Evolutionary conservation across 192 early-diverging fungal genomes (phyloP), one percentile per base, ranked within the genome.

Genomic region (Umbelopsis sp.): DNA sequence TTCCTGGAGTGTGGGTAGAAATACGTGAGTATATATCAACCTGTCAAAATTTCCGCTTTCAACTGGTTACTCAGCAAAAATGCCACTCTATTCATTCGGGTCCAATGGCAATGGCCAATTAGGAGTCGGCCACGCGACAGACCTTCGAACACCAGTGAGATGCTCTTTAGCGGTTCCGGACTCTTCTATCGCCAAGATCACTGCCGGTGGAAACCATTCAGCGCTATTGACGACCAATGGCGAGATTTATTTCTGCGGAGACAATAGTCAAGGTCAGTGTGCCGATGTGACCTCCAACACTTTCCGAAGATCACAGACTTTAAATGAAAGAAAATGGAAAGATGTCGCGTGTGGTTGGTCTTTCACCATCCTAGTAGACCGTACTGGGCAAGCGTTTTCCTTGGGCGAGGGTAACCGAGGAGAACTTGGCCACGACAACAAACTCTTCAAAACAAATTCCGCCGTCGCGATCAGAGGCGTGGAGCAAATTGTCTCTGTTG

Each of bases 131-230:
- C 76, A 78, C 32, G 51, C 69, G 36, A 68, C 76, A 26, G 91
- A 92, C 38, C 68, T 76, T 20, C 53, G 45, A 34, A 62, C 38
- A 51, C 74, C 66, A 0, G 25, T 34, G 12, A 25, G 9, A 14
- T 75, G 70, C 59, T 20, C 24, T 29, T 4, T 74, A 17, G 65
- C 69, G 41, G 22, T 69, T 25, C 21, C 68, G 29, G 4, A 50
- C 11, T 51, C 67, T 68, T 22, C 25, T 4, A 72, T 79, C 1
- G 36, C 25, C 17, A 74, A 79, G 21, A 80, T 90, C 50, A 50
- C 80, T 9, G 86, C 87, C n/a, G 91, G 91, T n/a, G 86, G 89
- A 4, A 92, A 92, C 71, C 91, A 92, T 71, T 79, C 89, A 2
- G 87, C 85, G 1, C n/a, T 88, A 16, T 74, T 89, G 20, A 81